Evolutionary conservation across 345 rosid genomes (phyloP).

Genomic region (Eucalyptus polybractea): DNA sequence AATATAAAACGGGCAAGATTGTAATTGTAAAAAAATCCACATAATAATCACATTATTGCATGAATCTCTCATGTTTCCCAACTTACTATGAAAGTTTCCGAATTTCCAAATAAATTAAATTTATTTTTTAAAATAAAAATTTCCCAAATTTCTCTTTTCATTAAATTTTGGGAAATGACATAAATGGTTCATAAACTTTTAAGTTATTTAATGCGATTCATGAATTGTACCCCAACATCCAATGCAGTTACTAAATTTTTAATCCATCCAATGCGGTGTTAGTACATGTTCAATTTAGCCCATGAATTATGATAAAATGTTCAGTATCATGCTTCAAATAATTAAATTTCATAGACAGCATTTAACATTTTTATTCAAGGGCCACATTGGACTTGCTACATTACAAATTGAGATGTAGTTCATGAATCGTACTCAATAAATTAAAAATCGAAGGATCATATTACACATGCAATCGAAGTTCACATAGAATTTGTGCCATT

Average conservation of each 20-base stretch:
- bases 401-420: fast-evolving
- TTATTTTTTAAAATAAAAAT: background rate
- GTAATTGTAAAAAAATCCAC: background rate
- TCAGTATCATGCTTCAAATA: too few relatives aligned
- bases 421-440: too few relatives aligned
- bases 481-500: fast-evolving
- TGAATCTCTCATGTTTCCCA: background rate
- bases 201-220: fast-evolving
- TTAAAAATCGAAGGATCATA: fast-evolving
- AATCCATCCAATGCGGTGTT: fast-evolving
- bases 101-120: background rate
- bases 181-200: fast-evolving
- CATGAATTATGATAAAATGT: fast-evolving
- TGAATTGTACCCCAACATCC: fast-evolving
- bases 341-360: too few relatives aligned
- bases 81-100: background rate
- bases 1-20: background rate
- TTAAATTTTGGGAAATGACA: background rate
- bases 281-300: fast-evolving
- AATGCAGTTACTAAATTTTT: fast-evolving
- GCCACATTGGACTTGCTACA: too few relatives aligned
- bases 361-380: fast-evolving
- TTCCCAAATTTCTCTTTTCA: background rate
- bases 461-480: fast-evolving
- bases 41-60: background rate